These are phyloP conservation scores for Paecilomyces sp. DNA, from an alignment of 2,329 filamentous ascomycete genomes.

Conservation along the genomic window DNA sequence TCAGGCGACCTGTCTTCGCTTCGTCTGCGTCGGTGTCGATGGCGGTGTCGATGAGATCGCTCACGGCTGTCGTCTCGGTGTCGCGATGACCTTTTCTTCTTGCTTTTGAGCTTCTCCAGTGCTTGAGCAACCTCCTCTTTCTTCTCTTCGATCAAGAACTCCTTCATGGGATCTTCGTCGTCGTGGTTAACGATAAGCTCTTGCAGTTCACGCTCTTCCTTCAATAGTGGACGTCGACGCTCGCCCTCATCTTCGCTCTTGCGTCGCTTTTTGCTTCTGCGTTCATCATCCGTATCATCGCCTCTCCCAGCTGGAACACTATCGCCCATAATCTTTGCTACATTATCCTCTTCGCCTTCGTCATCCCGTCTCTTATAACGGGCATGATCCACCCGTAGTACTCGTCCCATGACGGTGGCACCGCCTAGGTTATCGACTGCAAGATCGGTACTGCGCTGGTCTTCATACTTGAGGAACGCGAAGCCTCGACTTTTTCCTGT, in stretches of 20 bases:
- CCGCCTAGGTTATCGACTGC: conserved; percentile 95
- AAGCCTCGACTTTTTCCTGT: conserved; percentile 93
- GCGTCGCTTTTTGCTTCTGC: conserved; percentile 23
- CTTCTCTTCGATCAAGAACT: conserved; percentile 82
- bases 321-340: conserved; percentile 43
- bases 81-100: conserved; percentile 33
- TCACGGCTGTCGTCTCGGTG: conserved; percentile 29
- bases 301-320: conserved; percentile 20
- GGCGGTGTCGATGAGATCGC: conserved; percentile 36
- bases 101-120: conserved; percentile 46
- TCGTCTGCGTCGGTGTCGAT: conserved; percentile 36
- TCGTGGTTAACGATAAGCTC: conserved; percentile 73
- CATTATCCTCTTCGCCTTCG: conserved; percentile 44
- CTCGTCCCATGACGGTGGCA: conserved; percentile 69
- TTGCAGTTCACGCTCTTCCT: conserved; percentile 74
- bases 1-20: conserved; percentile 24
- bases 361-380: conserved; percentile 85
- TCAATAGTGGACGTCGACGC: conserved; percentile 56
- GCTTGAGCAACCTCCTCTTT: conserved; percentile 77
- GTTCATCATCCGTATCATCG: conserved; percentile 27
- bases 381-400: conserved; percentile 85
- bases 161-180: conserved; percentile 97
- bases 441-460: conserved; percentile 90
- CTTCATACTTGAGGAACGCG: conserved; percentile 95
- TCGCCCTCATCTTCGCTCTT: conserved; percentile 41